phyloP scores from a whole-genome alignment of 208 protist genomes.

The Acanthamoeba lenticulata region DNA sequence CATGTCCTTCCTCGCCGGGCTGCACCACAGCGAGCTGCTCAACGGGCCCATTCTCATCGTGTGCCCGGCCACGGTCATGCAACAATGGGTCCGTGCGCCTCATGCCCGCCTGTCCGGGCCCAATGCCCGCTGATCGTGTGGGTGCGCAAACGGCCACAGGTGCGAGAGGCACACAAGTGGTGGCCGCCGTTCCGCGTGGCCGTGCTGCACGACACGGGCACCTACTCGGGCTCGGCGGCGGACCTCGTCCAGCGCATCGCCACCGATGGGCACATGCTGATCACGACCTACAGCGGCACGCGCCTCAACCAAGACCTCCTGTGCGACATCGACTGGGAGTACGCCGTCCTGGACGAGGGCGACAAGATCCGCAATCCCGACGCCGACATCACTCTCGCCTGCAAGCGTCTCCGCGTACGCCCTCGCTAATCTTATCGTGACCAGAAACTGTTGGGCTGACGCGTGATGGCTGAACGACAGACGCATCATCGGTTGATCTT shows the following conservation, averaged over 20 bases:
- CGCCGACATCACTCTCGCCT: slow-evolving; percentile 93
- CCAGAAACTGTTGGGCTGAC: no score
- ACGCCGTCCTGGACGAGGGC: slow-evolving; percentile 97
- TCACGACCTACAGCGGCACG: slow-evolving; percentile 95
- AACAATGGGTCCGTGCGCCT: no score
- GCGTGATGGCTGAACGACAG: no score
- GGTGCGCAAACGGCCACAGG: no score
- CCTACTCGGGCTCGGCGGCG: not conserved
- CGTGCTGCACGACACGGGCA: slow-evolving; percentile 76
- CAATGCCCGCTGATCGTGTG: no score
- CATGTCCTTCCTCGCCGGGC: slow-evolving; percentile 90
- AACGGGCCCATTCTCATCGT: slow-evolving; percentile 92
- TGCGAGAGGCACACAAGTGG: slow-evolving; percentile 96
- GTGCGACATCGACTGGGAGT: slow-evolving; percentile 88
- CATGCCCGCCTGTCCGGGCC: no score
- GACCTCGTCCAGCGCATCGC: slow-evolving; percentile 39
- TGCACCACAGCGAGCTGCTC: slow-evolving; percentile 88
- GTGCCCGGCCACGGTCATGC: slow-evolving; percentile 93
- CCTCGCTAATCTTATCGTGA: no score
- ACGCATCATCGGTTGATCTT: slow-evolving; percentile 96
- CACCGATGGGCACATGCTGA: slow-evolving; percentile 83
- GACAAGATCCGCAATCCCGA: slow-evolving; percentile 97
- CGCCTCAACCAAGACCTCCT: slow-evolving; percentile 82
- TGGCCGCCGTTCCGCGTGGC: slow-evolving; percentile 81
- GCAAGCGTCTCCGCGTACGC: slow-evolving; percentile 90